Base-by-base conservation (phyloP, 352 stramenopile species). In the Globisporangium camurandrum region DNA sequence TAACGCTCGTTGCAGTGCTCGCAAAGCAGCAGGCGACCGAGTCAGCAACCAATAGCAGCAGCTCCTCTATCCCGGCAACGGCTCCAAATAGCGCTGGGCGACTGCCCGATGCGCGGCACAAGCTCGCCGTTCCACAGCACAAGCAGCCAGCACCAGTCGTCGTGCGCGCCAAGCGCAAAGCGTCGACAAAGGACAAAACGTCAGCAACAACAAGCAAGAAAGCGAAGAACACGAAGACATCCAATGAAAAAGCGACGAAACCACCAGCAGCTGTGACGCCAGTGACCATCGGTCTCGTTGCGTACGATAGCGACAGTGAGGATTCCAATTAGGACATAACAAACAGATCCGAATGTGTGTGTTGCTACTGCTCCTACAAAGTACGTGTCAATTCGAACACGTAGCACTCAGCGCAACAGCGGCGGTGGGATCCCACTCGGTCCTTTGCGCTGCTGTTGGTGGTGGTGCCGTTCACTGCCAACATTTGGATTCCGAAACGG, bases 241-340 rank as follows among this genome's bases (percentile, higher is more conserved):
- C 34, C 51, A 54, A 47, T 56, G 56, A 44, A 19, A 49, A 8
- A 59, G 66, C 8, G 19, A 36, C 3, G 57, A 56, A 50, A 26
- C 40, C 40, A 46, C 50, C 9, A 56, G 51, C 10, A 22, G 37
- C 63, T 44, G 51, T 59, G 31, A 6, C 4, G 12, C 7, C 39
- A 14, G 9, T 30, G 17, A 50, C 24, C 34, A 52, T 86, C 17
- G 67, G 69, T 1, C 56, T 84, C 12, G 77, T 86, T 42, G 78
- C 59, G 14, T 91, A 91, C 46, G 62, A 61, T n/a, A 85, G 75
- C 46, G 78, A 84, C 43, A 91, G 76, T 56, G 76, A 86, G n/a
- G n/a, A n/a, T n/a, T n/a, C n/a, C n/a, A n/a, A n/a, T n/a, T n/a
- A n/a, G n/a, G n/a, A n/a, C n/a, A n/a, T n/a, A n/a, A n/a, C n/a